Base-by-base conservation (phyloP, 1,284 basidiomycete species). In the Malassezia sp. region DNA sequence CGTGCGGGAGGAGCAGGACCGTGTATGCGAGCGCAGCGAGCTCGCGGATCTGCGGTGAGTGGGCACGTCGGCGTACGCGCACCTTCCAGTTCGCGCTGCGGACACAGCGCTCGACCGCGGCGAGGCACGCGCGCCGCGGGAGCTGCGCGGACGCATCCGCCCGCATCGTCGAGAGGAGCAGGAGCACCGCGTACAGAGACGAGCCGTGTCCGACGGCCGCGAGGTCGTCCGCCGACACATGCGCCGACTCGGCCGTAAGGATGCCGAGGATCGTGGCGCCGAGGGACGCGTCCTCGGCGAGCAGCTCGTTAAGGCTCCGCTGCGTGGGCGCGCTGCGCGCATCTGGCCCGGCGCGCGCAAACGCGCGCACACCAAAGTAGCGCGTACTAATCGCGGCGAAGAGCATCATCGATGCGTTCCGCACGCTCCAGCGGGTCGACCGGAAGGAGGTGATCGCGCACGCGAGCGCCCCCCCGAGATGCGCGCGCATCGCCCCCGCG, bases 381-480 rank as follows among this genome's bases (percentile, higher is more conserved):
- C 69, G 61, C 27, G 56, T 66, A 43, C 59, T 50, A 22, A 71
- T 60, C 2, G 65, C 57, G 10, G 64, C 58, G 34, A 65, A 72
- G 21, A 71, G 60, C 63, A 72, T 69, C 62, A 71, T 66, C 29
- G 65, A 61, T 35, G 64, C 71, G 49, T 72, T 72, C 36, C 71
- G 67, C 24, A 68, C 51, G 38, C 64, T 61, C 71, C 71, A 72
- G 53, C 60, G 60, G 11, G 56, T 41, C 12, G 69, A 71, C 22
- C 51, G 56, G 51, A 72, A 72, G 29, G 61, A 56, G 23, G 59
- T 50, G 45, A 72, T 63, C 10, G 67, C 59, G 18, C 70, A 30
- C 17, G 62, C 51, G 32, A 71, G 64, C 21, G 63, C 59, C 12
- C 57, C 42, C 18, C 67, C 70, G 21, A 67, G 49, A 18, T 56